Percentiles rank a stretch among this genome's conserved stretches.
Evolutionary conservation across 1,139 yeast genomes (phyloP).

Genomic region (Scheffersomyces parashehatae): DNA sequence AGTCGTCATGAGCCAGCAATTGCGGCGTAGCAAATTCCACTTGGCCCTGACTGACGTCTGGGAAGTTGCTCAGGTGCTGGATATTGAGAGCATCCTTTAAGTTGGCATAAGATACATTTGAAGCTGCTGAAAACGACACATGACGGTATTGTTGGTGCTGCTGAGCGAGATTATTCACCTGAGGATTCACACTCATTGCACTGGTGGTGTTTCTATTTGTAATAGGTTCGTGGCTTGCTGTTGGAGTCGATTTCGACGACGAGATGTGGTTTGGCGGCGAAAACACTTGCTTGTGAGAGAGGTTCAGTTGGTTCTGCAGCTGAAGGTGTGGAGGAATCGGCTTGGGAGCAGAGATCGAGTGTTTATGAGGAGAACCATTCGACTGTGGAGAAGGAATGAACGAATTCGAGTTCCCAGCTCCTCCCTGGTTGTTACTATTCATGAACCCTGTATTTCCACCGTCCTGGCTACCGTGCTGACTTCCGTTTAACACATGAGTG

Average conservation of each 20-base stretch:
- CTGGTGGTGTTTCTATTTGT: not conserved
- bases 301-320: no score
- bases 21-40: constrained; percentile 85
- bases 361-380: not conserved
- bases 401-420: not conserved
- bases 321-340: not conserved
- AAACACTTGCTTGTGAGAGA: not conserved
- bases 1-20: constrained; percentile 34
- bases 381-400: not conserved
- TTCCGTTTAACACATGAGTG: no score
- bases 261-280: not conserved
- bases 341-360: not conserved
- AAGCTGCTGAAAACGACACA: constrained; percentile 81
- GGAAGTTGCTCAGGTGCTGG: constrained; percentile 25
- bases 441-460: no score
- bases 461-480: no score
- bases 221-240: not conserved
- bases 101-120: constrained; percentile 68
- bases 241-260: not conserved
- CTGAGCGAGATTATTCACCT: constrained; percentile 1
- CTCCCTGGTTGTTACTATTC: no score
- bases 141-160: constrained; percentile 42
- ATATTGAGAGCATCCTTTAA: constrained; percentile 41
- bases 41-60: constrained; percentile 45
- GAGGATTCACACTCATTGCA: not conserved